These are phyloP conservation scores for Penicillium diatomitis DNA, from an alignment of 495 filamentous ascomycete genomes.

Conservation along the genomic window DNA sequence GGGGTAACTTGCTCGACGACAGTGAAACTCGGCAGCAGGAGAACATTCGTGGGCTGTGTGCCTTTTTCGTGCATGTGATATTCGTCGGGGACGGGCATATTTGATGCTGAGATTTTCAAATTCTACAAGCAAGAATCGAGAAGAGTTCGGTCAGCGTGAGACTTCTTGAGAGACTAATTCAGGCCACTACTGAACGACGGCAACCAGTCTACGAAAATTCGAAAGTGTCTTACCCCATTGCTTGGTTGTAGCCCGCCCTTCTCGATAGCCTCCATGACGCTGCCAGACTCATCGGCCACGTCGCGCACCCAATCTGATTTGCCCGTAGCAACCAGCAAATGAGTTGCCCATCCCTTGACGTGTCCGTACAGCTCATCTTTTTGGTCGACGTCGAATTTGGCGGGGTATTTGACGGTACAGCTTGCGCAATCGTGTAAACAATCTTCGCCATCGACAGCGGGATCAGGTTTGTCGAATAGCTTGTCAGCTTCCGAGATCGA, in stretches of 20 bases:
- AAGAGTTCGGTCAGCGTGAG: not conserved
- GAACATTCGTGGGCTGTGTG: constrained; percentile 66
- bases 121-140: constrained; percentile 25
- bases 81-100: constrained; percentile 70
- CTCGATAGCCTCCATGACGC: constrained; percentile 87
- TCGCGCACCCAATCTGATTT: constrained; percentile 92
- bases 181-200: no score
- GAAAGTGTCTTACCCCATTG: constrained; percentile 57
- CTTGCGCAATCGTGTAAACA: constrained; percentile 84
- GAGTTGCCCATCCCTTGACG: constrained; percentile 81
- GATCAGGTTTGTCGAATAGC: constrained; percentile 46
- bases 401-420: constrained; percentile 70
- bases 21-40: constrained; percentile 82
- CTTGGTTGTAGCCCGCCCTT: constrained; percentile 49
- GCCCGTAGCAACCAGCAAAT: constrained; percentile 85
- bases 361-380: constrained; percentile 74
- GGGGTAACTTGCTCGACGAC: constrained; percentile 82
- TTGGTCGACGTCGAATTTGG: constrained; percentile 66
- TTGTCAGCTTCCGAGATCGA: constrained; percentile 26
- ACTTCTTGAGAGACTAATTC: not conserved
- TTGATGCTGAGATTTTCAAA: constrained; percentile 88
- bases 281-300: constrained; percentile 83
- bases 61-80: constrained; percentile 43
- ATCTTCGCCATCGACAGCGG: constrained; percentile 74
- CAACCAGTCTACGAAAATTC: no score